These are phyloP conservation scores for Aureobasidium sp. DNA, from an alignment of 2,329 filamentous ascomycete species.

Conservation along the genomic window DNA sequence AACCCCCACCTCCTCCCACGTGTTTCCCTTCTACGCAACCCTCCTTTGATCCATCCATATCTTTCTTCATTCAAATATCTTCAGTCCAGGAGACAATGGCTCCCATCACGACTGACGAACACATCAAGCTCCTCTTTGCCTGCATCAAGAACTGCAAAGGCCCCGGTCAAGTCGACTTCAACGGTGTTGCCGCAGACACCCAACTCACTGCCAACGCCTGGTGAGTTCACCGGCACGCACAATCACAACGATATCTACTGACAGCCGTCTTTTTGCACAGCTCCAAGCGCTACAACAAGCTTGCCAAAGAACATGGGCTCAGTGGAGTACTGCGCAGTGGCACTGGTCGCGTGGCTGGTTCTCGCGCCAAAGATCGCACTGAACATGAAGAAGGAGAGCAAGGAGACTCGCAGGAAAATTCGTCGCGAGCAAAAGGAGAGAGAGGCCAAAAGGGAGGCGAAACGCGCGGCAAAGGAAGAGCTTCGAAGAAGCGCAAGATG, in stretches of 20 bases:
- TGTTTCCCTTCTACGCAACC: background rate
- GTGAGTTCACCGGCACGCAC: constrained; percentile 44
- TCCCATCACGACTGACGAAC: constrained; percentile 35
- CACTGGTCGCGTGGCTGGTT: constrained; percentile 12
- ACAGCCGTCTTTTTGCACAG: constrained; percentile 37
- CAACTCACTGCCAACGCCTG: constrained; percentile 59
- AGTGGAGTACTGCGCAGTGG: constrained; percentile 34
- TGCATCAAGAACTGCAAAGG: constrained; percentile 57
- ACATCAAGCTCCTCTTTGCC: constrained; percentile 59
- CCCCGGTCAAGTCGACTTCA: constrained; percentile 58
- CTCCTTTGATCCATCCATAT: background rate
- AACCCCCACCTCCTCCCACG: background rate
- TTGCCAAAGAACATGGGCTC: constrained; percentile 49
- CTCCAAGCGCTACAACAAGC: constrained; percentile 60
- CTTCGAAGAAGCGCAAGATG: constrained; percentile 17
- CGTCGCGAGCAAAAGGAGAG: constrained; percentile 6
- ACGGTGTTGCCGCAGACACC: constrained; percentile 57
- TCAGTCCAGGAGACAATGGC: background rate
- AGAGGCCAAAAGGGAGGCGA: constrained; percentile 9
- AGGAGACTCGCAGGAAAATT: constrained; percentile 2
- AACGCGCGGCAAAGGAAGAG: constrained; percentile 4
- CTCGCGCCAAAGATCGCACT: constrained; percentile 13
- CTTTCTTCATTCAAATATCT: background rate
- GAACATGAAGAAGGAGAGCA: constrained; percentile 16
- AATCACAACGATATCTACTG: background rate